Conservation (phyloP, 2,329 filamentous ascomycete genomes). For the Diaporthe citrichinensis region DNA sequence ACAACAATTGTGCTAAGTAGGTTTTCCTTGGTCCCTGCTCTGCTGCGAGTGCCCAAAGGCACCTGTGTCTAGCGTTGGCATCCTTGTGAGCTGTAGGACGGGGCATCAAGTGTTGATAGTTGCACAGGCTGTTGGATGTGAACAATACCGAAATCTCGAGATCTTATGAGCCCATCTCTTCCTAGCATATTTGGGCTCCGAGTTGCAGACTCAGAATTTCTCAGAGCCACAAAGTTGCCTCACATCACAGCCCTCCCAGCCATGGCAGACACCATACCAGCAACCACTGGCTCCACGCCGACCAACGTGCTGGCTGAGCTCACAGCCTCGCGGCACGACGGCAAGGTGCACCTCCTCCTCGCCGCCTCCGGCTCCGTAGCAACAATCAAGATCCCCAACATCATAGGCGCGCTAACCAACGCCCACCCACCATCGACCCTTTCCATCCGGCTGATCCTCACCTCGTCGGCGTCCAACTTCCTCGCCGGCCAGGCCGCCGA, state of each 20-base stretch:
- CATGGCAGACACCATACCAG: constrained; percentile 19
- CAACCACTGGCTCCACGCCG: background rate
- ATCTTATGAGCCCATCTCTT: background rate
- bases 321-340: constrained; percentile 30
- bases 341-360: constrained; percentile 41
- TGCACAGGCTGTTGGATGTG: background rate
- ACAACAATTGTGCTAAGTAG: background rate
- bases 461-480: constrained; percentile 80
- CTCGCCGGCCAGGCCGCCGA: constrained; percentile 82
- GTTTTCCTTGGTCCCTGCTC: background rate
- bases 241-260: background rate
- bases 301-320: constrained; percentile 33
- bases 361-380: constrained; percentile 73
- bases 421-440: constrained; percentile 62
- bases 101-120: background rate
- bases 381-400: constrained; percentile 84
- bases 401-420: constrained; percentile 69
- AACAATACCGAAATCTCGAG: background rate
- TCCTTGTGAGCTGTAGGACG: background rate
- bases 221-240: too few relatives aligned
- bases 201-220: background rate
- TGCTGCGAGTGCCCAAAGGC: background rate
- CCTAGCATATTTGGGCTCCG: background rate
- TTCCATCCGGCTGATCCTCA: constrained; percentile 89
- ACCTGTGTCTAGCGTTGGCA: background rate